Percentiles rank a stretch among this genome's conserved stretches.
Evolutionary conservation across 1,284 basidiomycete species (phyloP).

Genomic region (Phellopilus nigrolimitatus): DNA sequence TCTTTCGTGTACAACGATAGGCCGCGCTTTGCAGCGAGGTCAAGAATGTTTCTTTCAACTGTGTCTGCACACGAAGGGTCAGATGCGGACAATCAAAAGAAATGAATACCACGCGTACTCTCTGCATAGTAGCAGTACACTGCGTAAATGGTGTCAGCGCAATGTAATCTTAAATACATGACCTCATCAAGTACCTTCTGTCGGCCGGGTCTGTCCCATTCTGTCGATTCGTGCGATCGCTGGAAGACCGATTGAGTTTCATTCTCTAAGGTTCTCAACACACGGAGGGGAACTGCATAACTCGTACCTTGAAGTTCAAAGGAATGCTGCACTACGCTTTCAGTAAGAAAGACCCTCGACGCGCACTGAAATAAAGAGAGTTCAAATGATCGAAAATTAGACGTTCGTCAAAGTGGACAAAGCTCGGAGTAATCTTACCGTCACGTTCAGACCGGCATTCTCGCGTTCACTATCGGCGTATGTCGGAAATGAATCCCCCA

Average conservation of each 20-base stretch:
- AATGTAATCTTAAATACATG: neutral
- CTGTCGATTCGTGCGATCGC: conserved; percentile 80
- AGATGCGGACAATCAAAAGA: neutral
- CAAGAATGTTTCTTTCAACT: conserved; percentile 73
- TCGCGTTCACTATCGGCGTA: conserved; percentile 56
- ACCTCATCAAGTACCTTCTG: conserved; percentile 48
- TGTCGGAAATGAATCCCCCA: conserved; percentile 9
- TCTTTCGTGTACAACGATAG: conserved; percentile 71
- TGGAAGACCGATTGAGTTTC: conserved; percentile 26
- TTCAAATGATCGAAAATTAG: neutral
- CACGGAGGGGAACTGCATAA: conserved; percentile 30
- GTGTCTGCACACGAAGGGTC: conserved; percentile 43
- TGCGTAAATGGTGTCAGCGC: conserved; percentile 26
- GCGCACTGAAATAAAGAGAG: conserved; percentile 41
- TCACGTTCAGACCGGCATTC: conserved; percentile 75
- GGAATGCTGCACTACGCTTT: conserved; percentile 75
- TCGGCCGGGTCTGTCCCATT: conserved; percentile 67
- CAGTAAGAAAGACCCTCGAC: conserved; percentile 69
- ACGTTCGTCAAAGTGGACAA: neutral
- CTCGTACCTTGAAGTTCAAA: conserved; percentile 79
- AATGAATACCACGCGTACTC: conserved; percentile 34
- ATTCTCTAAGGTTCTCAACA: conserved; percentile 13
- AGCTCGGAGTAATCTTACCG: conserved; percentile 25
- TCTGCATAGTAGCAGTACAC: conserved; percentile 80
- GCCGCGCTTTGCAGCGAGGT: conserved; percentile 68